phyloP scores from a whole-genome alignment of 352 stramenopile genomes.

The Phytopythium chamaehyphon region DNA sequence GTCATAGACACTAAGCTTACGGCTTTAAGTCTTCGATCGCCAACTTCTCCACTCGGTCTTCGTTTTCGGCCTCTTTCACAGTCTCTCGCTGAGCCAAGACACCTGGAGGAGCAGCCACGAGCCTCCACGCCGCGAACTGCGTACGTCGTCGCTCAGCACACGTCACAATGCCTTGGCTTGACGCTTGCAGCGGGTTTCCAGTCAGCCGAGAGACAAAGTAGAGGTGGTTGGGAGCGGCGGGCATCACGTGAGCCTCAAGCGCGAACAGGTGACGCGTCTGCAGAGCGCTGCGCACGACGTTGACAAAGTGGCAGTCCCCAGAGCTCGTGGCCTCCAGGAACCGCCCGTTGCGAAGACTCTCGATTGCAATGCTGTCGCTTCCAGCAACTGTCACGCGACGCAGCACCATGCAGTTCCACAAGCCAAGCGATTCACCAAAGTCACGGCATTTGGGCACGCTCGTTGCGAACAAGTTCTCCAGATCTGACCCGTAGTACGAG shows the following conservation, averaged over 20 bases:
- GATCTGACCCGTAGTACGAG: neutral
- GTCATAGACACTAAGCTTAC: too few relatives aligned
- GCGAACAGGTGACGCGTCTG: neutral
- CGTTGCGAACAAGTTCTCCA: neutral
- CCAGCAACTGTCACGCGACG: too few relatives aligned
- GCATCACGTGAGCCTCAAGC: neutral
- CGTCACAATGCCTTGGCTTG: too few relatives aligned
- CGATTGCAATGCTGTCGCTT: neutral
- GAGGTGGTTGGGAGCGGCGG: neutral
- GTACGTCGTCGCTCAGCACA: too few relatives aligned
- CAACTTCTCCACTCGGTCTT: too few relatives aligned
- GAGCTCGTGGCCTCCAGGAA: neutral
- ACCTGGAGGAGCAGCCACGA: too few relatives aligned
- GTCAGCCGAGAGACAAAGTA: neutral
- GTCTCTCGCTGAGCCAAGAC: too few relatives aligned
- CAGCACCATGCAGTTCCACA: too few relatives aligned
- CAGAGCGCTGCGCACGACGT: neutral
- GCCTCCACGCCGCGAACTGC: too few relatives aligned
- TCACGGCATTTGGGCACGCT: neutral
- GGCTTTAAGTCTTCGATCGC: too few relatives aligned
- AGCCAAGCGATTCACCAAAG: neutral
- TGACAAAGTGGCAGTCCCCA: neutral
- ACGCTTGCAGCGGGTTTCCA: too few relatives aligned
- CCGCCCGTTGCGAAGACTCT: conserved; percentile 1
- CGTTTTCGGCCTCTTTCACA: too few relatives aligned